These are phyloP conservation scores for Trichoderma sp. DNA, from an alignment of 2,329 filamentous ascomycete genomes.

Conservation along the genomic window DNA sequence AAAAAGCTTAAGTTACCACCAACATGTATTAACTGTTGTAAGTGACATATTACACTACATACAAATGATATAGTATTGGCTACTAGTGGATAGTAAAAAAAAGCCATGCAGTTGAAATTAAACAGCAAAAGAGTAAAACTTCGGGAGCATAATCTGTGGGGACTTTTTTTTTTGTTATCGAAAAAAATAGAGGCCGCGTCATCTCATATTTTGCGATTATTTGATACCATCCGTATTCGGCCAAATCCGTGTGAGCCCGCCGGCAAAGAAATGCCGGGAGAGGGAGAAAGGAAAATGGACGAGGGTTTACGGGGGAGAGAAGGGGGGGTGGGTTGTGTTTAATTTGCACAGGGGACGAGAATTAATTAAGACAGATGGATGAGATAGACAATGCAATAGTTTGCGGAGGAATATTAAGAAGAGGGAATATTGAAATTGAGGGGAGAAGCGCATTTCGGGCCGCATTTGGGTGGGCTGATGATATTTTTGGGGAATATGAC, in stretches of 20 bases:
- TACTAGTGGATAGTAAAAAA: background rate
- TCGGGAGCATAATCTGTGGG: slow-evolving; percentile 10
- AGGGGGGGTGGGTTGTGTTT: background rate
- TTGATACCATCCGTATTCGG: slow-evolving; percentile 19
- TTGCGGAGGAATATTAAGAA: background rate
- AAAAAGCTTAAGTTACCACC: background rate
- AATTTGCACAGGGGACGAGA: background rate
- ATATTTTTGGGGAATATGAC: background rate
- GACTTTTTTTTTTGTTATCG: background rate
- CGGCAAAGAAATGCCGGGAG: slow-evolving; percentile 19
- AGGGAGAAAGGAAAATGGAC: background rate
- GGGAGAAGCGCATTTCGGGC: background rate
- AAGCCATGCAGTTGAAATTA: background rate
- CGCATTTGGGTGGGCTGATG: background rate
- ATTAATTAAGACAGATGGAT: background rate
- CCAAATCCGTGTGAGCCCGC: background rate
- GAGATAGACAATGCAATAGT: background rate
- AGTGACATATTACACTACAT: background rate
- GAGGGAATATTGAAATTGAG: background rate
- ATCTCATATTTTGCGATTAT: slow-evolving; percentile 7
- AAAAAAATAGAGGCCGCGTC: slow-evolving; percentile 8
- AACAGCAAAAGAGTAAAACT: background rate
- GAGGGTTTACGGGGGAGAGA: background rate
- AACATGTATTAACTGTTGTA: background rate
- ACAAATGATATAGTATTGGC: background rate